Base-by-base conservation (phyloP, 2,329 filamentous ascomycete genomes). In the Exophiala oligosperma region DNA sequence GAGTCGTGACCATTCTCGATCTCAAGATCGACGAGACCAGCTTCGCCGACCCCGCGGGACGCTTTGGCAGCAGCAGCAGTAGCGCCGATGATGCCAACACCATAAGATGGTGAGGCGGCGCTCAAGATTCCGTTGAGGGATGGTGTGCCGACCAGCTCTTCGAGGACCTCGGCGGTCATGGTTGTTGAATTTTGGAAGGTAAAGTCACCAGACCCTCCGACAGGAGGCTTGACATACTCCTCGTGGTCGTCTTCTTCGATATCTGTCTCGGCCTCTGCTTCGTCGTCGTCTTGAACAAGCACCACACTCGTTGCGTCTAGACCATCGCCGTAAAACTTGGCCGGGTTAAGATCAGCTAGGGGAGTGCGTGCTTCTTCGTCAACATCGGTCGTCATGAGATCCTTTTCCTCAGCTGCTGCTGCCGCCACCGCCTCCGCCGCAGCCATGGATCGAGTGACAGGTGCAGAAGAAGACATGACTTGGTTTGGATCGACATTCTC, bases 401-500 rank as follows among this genome's bases (percentile, higher is more conserved):
- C 59, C 23, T 62, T 59, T 21, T 52, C 49, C 24, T 58, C 63
- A 23, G 65, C 56, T 9, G 64, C 50, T 26, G 68, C 57, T 17
- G 69, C 61, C 2, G 32, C 32, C 67, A 49, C 63, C 17, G 65
- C 56, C 9, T 63, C 50, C 24, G 68, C 57, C n/a, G 69, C 61
- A 29, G 64, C 59, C 28, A 66, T 66, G 8, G 83, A 85, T 68
- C 88, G 82, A 28, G 83, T 84, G 40, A 88, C 73, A 47, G 89
- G 86, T 55, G 84, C 83, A 2, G 76, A 64, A n/a, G 71, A 52
- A 17, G 17, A 17, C 17, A 17, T 17, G 40, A 35, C 7, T 11
- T 76, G 74, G 6, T 70, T 71, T 1, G 93, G 93, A 3, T 93
- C 90, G 17, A 96, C 85, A 70, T 99, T 99, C 78, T 99, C 93